These are phyloP conservation scores for Ocimum tenuiflorum DNA, from an alignment of 257 asterid species.

Conservation along the genomic window DNA sequence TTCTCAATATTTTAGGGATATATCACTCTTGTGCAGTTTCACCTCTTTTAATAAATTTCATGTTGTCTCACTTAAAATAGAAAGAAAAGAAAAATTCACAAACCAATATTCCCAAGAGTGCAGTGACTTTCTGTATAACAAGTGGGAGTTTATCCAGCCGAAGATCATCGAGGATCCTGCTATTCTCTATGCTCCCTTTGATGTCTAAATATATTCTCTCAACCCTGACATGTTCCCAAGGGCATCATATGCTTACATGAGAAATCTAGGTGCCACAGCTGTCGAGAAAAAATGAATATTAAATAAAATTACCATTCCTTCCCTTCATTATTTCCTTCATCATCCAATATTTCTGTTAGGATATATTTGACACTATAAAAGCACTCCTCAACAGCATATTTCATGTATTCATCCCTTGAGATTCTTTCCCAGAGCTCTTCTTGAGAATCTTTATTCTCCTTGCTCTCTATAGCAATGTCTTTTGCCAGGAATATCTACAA, in stretches of 20 bases:
- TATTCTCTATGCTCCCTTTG: conserved; percentile 38
- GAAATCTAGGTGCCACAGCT: conserved; percentile 16
- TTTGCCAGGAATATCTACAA: conserved; percentile 77
- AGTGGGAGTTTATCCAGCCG: conserved; percentile 63
- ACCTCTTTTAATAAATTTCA: not conserved
- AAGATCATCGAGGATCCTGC: conserved; percentile 49
- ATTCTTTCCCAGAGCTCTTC: conserved; percentile 92
- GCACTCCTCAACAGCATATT: conserved; percentile 91
- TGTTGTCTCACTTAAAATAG: not conserved
- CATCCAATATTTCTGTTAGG: conserved; percentile 65
- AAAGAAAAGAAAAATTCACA: conserved; percentile 10
- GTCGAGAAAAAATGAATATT: conserved; percentile 10
- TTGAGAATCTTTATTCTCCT: conserved; percentile 70
- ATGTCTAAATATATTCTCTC: conserved; percentile 68
- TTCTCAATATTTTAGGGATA: not conserved
- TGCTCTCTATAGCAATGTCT: conserved; percentile 78
- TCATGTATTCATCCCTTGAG: conserved; percentile 91
- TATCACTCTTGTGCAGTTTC: not conserved
- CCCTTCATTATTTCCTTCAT: conserved; percentile 80
- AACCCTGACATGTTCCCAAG: conserved; percentile 56
- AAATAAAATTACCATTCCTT: conserved; percentile 58
- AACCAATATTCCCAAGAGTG: conserved; percentile 90
- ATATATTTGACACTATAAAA: conserved; percentile 54
- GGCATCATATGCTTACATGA: conserved; percentile 20
- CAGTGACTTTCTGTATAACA: conserved; percentile 83